A percentile compares a stretch with the other conserved stretches of the same genome.
phyloP scores from a whole-genome alignment of 2,329 filamentous ascomycete genomes.

The Neoscytalidium dimidiatum region DNA sequence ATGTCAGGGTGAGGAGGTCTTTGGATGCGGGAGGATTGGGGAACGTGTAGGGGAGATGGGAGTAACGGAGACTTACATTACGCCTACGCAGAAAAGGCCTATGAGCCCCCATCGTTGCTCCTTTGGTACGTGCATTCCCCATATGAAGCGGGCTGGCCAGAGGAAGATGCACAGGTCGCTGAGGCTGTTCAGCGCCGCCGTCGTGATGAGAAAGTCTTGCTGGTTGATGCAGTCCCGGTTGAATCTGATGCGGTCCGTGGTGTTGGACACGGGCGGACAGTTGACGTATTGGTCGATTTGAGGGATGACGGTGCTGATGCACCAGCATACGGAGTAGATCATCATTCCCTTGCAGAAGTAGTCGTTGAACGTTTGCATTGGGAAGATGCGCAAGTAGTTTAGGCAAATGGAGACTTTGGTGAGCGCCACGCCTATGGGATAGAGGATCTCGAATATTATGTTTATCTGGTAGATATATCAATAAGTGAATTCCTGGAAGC shows the following conservation, averaged over 20 bases:
- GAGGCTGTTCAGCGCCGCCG: constrained; percentile 34
- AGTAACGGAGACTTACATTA: constrained; percentile 33
- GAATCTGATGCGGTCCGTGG: neutral
- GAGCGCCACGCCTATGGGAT: constrained; percentile 4
- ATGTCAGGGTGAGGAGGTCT: neutral
- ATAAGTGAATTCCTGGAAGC: constrained; percentile 17
- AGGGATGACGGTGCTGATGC: constrained; percentile 28
- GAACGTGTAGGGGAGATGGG: neutral
- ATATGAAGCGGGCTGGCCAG: constrained; percentile 33
- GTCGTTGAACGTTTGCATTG: constrained; percentile 26
- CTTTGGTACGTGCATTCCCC: constrained; percentile 29
- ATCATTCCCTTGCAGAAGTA: constrained; percentile 32
- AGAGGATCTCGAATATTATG: constrained; percentile 46
- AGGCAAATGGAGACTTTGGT: constrained; percentile 34
- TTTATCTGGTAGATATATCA: constrained; percentile 28
- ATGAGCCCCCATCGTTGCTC: constrained; percentile 33
- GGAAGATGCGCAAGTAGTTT: constrained; percentile 33
- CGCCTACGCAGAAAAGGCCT: constrained; percentile 33
- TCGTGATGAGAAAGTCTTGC: constrained; percentile 26
- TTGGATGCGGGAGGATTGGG: neutral
- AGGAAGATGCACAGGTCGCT: constrained; percentile 37
- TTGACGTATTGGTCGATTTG: constrained; percentile 27
- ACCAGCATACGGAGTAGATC: constrained; percentile 27
- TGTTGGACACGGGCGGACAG: neutral
- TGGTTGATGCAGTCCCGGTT: constrained; percentile 31